A percentile compares a stretch with the other conserved stretches of the same genome.
phyloP scores from a whole-genome alignment of 2,329 filamentous ascomycete species.

The Colletotrichum filicis region DNA sequence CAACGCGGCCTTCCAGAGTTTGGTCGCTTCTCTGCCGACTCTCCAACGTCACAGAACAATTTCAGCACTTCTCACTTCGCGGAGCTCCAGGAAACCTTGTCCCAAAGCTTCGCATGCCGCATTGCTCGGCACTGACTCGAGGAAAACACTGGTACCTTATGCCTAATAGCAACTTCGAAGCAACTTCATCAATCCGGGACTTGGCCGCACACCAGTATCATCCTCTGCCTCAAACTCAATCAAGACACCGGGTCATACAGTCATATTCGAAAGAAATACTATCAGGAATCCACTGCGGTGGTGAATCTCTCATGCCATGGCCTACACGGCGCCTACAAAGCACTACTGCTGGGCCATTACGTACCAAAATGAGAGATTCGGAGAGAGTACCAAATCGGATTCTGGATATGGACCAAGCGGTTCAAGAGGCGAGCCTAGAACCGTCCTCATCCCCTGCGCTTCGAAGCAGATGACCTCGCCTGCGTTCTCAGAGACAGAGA shows the following conservation, averaged over 20 bases:
- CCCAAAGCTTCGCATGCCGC: constrained; percentile 1
- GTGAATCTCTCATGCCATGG: too few relatives aligned
- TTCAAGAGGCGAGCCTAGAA: constrained; percentile 9
- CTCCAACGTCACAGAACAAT: neutral
- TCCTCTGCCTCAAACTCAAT: neutral
- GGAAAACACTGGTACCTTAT: neutral
- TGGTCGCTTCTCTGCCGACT: neutral
- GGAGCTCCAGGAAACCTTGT: constrained; percentile 17
- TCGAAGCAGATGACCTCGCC: constrained; percentile 18
- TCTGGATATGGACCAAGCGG: constrained; percentile 10
- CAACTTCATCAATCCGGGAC: neutral
- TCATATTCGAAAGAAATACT: too few relatives aligned
- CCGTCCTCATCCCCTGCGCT: constrained; percentile 5
- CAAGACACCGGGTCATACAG: neutral
- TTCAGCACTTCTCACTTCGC: neutral
- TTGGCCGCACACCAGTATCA: neutral
- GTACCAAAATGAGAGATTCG: neutral
- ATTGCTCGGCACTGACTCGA: neutral
- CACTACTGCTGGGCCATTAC: neutral
- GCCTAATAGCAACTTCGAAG: neutral
- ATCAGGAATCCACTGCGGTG: too few relatives aligned
- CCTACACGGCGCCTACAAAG: too few relatives aligned
- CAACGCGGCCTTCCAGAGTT: neutral
- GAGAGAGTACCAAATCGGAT: neutral
- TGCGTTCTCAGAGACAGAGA: neutral